phyloP scores from a whole-genome alignment of 257 asterid genomes.

The Linaria vulgaris region DNA sequence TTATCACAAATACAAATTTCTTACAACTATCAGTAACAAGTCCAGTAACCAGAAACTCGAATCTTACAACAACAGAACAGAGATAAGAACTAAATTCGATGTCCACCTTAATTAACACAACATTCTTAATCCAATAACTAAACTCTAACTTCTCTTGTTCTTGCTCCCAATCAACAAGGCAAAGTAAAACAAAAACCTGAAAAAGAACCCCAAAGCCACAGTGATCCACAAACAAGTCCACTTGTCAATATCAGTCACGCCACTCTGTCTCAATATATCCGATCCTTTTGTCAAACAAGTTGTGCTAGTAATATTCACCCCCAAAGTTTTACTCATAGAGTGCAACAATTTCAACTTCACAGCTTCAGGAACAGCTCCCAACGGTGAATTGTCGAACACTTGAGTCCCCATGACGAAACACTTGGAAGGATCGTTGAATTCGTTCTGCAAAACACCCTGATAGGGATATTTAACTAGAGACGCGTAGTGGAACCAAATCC shows the following conservation, averaged over 20 bases:
- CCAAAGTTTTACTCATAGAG: constrained; percentile 50
- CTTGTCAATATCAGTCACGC: constrained; percentile 48
- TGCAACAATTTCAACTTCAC: constrained; percentile 39
- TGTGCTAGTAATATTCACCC: constrained; percentile 47
- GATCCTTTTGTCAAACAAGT: constrained; percentile 51
- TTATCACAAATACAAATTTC: no score
- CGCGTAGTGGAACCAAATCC: constrained; percentile 65
- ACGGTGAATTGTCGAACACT: constrained; percentile 52
- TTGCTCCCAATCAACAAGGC: constrained; percentile 56
- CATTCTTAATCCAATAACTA: constrained; percentile 3
- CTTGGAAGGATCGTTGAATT: constrained; percentile 43
- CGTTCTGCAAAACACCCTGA: constrained; percentile 63
- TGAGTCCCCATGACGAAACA: constrained; percentile 53
- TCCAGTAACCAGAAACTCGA: not conserved
- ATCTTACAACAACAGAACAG: constrained; percentile 2
- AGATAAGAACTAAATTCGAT: not conserved
- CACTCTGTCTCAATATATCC: constrained; percentile 46
- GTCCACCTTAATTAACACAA: not conserved
- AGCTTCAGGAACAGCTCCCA: constrained; percentile 31
- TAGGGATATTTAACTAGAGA: constrained; percentile 59
- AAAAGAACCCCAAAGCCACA: constrained; percentile 57
- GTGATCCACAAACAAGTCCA: constrained; percentile 71
- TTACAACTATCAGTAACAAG: not conserved
- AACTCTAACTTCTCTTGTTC: constrained; percentile 45
- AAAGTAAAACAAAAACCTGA: constrained; percentile 53